Percentiles rank a stretch among this genome's conserved stretches.
Evolutionary conservation across 139 green algal species (phyloP).

Genomic region (Closterium sp.): DNA sequence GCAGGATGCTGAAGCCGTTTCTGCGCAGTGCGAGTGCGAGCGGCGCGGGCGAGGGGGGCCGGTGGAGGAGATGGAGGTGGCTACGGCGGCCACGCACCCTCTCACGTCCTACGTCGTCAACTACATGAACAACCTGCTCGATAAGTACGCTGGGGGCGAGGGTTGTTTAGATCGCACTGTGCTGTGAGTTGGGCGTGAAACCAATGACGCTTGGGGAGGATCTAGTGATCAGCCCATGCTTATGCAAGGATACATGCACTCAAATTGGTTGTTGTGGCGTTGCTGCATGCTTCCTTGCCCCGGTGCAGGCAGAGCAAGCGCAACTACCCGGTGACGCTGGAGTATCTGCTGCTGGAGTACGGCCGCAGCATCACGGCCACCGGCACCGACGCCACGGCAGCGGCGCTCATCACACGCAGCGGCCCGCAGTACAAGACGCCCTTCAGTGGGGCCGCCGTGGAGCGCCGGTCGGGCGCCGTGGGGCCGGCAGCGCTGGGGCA

Average conservation of each 20-base stretch:
- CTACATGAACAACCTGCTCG: constrained; percentile 6
- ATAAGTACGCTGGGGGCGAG: neutral
- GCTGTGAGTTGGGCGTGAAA: neutral
- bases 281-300: no score
- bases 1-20: neutral
- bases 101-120: constrained; percentile 10
- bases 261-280: neutral
- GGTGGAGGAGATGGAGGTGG: neutral
- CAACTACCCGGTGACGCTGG: constrained; percentile 3
- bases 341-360: constrained; percentile 11
- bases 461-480: neutral
- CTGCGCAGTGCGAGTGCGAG: neutral
- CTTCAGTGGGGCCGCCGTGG: neutral
- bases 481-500: neutral
- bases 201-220: no score
- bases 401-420: neutral
- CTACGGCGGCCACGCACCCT: neutral
- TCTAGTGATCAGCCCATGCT: no score
- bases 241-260: no score
- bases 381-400: neutral
- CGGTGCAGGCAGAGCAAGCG: constrained; percentile 9
- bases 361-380: neutral
- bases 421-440: neutral
- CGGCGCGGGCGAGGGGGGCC: neutral
- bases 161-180: neutral